Evolutionary conservation across 805 yeast species (phyloP), one percentile per base, ranked within the genome.

Genomic region (Pichia nanzhaoensis): DNA sequence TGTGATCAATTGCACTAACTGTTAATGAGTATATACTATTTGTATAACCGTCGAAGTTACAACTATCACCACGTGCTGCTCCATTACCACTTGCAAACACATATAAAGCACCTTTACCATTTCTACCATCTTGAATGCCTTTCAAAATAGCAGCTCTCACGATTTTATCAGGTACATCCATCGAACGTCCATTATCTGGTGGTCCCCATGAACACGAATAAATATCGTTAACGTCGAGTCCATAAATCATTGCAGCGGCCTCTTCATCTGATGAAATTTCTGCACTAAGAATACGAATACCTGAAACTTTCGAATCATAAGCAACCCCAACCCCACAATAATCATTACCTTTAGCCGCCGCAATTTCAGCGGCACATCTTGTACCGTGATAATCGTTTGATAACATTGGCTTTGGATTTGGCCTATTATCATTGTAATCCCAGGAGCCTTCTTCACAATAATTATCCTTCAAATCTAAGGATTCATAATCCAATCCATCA

Each of bases 171-270:
- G 99, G 99, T 3, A 78, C 93, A 42, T 86, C 89, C 73, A 93
- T 77, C 1, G 95, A 77, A 46, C 63, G 71, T 0, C 99, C 99
- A 61, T 91, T 86, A 63, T 93, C 99, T 3, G 88, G 76, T 2
- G 99, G 99, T 7, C 99, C 99, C 99, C 99, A 93, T 3, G 96
- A 88, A 64, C 99, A 93, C 3, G 96, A 86, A 61, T 89, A 93
- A 34, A 93, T 93, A 62, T 93, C 96, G 63, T 93, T 93, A 22
- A 78, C 75, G 50, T 87, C 90, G 51, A 84, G 67, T 0, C 80
- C 90, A 63, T 85, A 84, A 32, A 85, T 73, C 71, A 93, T 69
- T 1, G 98, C 84, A 2, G 84, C 78, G 0, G 98, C 98, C 64
- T 93, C 99, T 51, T 90, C 95, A 47, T 82, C 95, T 3, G 86